Evolutionary conservation across 75 land plant species (phyloP).

Genomic region (Sequoia sempervirens): DNA sequence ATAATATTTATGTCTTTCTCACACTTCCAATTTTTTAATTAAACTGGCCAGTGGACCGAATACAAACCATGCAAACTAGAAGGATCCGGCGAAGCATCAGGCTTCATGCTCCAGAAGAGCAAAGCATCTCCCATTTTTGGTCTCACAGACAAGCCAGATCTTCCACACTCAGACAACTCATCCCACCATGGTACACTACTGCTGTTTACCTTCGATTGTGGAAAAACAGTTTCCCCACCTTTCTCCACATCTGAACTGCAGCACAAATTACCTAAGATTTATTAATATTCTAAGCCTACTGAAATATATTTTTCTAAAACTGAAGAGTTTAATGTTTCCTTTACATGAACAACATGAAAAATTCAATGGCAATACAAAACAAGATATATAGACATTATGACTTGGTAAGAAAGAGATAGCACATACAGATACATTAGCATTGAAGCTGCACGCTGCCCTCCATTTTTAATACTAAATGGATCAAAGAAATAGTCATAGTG

Average conservation of each 20-base stretch:
- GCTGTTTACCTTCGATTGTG: slow-evolving; percentile 34
- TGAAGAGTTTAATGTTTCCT: neutral
- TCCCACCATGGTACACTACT: slow-evolving; percentile 27
- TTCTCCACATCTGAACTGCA: slow-evolving; percentile 73
- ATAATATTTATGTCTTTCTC: neutral
- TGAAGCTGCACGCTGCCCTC: slow-evolving; percentile 81
- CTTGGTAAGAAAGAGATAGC: neutral
- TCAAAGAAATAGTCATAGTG: slow-evolving; percentile 76
- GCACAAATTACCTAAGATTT: neutral
- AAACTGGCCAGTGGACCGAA: neutral
- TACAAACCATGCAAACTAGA: slow-evolving; percentile 60
- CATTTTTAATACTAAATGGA: slow-evolving; percentile 53
- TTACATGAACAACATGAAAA: neutral
- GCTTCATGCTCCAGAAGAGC: slow-evolving; percentile 71
- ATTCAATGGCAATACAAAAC: neutral
- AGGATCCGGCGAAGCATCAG: slow-evolving; percentile 51
- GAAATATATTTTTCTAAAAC: neutral
- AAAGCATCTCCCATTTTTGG: slow-evolving; percentile 67
- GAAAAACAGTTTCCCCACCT: slow-evolving; percentile 71
- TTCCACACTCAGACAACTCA: slow-evolving; percentile 58
- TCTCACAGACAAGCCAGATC: slow-evolving; percentile 47
- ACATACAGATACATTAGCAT: slow-evolving; percentile 78
- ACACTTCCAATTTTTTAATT: neutral
- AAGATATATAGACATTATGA: neutral
- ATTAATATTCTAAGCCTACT: neutral